Base-by-base conservation (phyloP, 192 early-diverging fungal species). In the Backusella tuberculispora region DNA sequence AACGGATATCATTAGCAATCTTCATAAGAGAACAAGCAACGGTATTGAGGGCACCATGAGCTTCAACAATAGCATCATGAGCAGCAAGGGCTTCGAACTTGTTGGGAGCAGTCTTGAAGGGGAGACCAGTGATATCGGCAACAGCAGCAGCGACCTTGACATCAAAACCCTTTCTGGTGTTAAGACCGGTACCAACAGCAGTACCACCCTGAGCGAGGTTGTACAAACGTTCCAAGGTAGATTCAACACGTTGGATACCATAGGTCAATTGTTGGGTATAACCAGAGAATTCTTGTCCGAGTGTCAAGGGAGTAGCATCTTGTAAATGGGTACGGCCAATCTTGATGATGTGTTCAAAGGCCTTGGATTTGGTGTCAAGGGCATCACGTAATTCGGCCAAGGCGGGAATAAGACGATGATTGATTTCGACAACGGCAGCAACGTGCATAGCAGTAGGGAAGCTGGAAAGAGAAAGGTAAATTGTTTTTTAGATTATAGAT, bases 401-500 rank as follows among this genome's bases (percentile, higher is more conserved):
- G 45, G 94, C 90, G 17, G 98, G 98, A 71, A 99, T 80, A 74
- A 99, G 89, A 45, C 86, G 87, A 34, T 92, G 82, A 86, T 92
- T 88, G 74, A 98, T 91, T 78, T 95, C 93, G 21, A 91, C 84
- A 70, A 93, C 94, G 48, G 97, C 95, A n/a, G 97, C 91, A 76
- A 99, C 92, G 85, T 98, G 97, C 98, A 99, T 99, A 74, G 97
- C 96, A 37, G 97, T 98, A 29, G 98, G 98, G 90, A 99, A 99
- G 66, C 81, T 83, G 37, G 15, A n/a, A 44, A 13, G 5, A 45
- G 75, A 63, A 13, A 50, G 17, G 21, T 12, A 46, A 24, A 41
- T 38, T 0, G 21, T 74, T 84, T 19, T n/a, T 26, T 17, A 26
- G 21, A 40, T 53, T 24, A 63, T 41, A 44, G 7, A 24, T 56